Evolutionary conservation across 306 rosid genomes (phyloP).

Genomic region (Hippophae tibetana): DNA sequence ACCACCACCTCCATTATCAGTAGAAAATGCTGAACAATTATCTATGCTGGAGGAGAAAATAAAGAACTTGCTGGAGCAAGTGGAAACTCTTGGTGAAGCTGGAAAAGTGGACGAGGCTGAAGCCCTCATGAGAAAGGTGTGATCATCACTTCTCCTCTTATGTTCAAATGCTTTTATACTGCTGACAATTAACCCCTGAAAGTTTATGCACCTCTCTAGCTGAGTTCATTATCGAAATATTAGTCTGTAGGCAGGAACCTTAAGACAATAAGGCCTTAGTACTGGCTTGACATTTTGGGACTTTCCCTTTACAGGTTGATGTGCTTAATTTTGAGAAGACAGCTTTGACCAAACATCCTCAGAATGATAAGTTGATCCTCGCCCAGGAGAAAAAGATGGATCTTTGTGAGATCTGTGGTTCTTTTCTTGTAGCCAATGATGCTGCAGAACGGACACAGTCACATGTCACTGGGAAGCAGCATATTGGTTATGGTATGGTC

Average conservation of each 20-base stretch:
- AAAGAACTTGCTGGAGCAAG: constrained; percentile 94
- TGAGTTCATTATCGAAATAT: no score
- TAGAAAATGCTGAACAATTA: constrained; percentile 76
- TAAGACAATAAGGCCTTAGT: background rate
- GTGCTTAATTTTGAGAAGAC: constrained; percentile 80
- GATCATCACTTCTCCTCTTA: background rate
- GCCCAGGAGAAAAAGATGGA: constrained; percentile 98
- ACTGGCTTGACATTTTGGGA: constrained; percentile 1
- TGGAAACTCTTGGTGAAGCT: constrained; percentile 94
- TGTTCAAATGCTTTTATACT: no score
- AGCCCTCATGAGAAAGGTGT: constrained; percentile 97
- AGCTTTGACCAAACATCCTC: constrained; percentile 63
- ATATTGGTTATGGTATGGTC: constrained; percentile 99
- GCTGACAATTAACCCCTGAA: no score
- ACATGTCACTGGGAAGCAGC: constrained; percentile 96
- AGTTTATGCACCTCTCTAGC: no score
- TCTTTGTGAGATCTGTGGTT: constrained; percentile 95
- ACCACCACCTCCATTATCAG: constrained; percentile 70
- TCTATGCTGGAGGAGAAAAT: constrained; percentile 89
- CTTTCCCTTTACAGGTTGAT: constrained; percentile 56
- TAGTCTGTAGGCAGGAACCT: no score
- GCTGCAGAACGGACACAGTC: constrained; percentile 96
- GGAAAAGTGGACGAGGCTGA: constrained; percentile 99
- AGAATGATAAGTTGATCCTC: constrained; percentile 62
- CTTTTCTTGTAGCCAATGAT: constrained; percentile 98